Base-by-base conservation (phyloP, 257 asterid genomes). In the Lavandula angustifolia region DNA sequence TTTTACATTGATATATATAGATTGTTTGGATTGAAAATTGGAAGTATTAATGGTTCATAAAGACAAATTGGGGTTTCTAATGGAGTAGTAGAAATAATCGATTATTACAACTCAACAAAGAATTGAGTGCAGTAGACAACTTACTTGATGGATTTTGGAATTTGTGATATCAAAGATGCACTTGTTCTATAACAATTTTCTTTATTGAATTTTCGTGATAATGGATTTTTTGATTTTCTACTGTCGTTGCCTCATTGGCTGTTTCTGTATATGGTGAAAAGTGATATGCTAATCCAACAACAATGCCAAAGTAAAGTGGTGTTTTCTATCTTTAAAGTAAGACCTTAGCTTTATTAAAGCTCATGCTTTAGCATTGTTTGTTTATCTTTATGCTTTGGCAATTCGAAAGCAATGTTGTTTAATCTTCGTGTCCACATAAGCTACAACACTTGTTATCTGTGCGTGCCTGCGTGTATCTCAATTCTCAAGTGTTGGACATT, bases 341-440 rank as follows among this genome's bases (percentile, higher is more conserved):
- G 46, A 27, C 69, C 69, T 56, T 49, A 50, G 57, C 77, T 73
- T 73, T 69, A 53, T 48, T 42, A 72, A 75, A 72, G 73, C 59
- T 46, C 31, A 32, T 75, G 75, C 76, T 75, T 70, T 79, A 49
- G 18, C 14, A 50, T 41, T 59, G 49, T 18, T 60, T 22, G 27
- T 22, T 22, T 55, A 62, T 54, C 52, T 51, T 65, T n/a, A 37
- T 66, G 48, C 37, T 50, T 76, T 70, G 75, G 58, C 70, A 22
- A 22, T 22, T 22, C 27, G 50, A 66, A 48, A 40, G 58, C 68
- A 41, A 31, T 54, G 40, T 32, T 37, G 41, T 47, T 68, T 44
- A 60, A 16, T 48, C 62, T 16, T 65, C 16, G 33, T 38, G 55
- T 58, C 74, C 67, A 69, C 62, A 40, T 10, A 54, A 71, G 62